These are phyloP conservation scores for Raffaelea deltoideospora DNA, from an alignment of 2,329 filamentous ascomycete genomes.

Conservation along the genomic window DNA sequence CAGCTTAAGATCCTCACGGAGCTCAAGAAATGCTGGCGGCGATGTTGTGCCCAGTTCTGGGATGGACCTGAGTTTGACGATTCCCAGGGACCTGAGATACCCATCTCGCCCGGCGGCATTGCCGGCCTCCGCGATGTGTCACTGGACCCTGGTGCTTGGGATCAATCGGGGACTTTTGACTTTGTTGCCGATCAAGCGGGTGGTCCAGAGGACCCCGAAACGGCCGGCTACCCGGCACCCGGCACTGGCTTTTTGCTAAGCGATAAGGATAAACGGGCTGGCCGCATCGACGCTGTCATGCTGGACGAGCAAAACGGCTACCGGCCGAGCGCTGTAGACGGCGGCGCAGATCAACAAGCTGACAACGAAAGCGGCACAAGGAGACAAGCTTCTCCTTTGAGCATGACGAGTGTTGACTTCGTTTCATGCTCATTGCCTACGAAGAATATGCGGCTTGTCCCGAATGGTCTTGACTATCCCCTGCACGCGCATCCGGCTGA, in stretches of 20 bases:
- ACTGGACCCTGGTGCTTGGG: slow-evolving; percentile 40
- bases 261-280: no score
- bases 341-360: no score
- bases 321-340: no score
- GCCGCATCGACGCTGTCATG: slow-evolving; percentile 31
- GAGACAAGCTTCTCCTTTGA: slow-evolving; percentile 34
- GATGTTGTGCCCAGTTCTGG: slow-evolving; percentile 84
- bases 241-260: no score
- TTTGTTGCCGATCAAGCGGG: no score
- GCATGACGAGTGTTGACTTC: slow-evolving; percentile 43
- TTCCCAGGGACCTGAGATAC: slow-evolving; percentile 44
- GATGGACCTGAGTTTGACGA: slow-evolving; percentile 53
- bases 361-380: slow-evolving; percentile 6
- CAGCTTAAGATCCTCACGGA: slow-evolving; percentile 79
- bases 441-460: slow-evolving; percentile 27
- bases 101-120: slow-evolving; percentile 64
- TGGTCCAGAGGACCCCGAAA: slow-evolving; percentile 22
- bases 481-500: slow-evolving; percentile 42
- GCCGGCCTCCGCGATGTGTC: slow-evolving; percentile 42
- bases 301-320: slow-evolving; percentile 27
- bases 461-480: slow-evolving; percentile 23
- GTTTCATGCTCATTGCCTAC: slow-evolving; percentile 49
- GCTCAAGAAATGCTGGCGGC: slow-evolving; percentile 92
- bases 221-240: no score
- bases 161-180: no score